Conservation (phyloP, 2,329 filamentous ascomycete genomes). For the Colletotrichum sp. region DNA sequence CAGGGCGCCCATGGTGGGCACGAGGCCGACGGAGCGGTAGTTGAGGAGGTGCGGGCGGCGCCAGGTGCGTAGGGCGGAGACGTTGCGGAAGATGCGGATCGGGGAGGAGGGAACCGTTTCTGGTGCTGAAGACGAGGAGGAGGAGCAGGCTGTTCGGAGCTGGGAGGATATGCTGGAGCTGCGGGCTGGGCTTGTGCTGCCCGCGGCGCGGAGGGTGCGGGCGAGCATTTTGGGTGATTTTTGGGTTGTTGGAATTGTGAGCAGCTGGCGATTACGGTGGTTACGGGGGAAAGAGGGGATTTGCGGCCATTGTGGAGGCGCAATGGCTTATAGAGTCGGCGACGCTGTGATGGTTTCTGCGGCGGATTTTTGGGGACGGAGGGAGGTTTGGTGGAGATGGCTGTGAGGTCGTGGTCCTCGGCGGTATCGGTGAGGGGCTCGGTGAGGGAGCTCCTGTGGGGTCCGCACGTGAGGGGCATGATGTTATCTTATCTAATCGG, state of each 20-base stretch:
- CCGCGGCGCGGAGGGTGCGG: constrained; percentile 20
- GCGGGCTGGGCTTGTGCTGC: neutral
- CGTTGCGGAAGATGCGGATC: constrained; percentile 78
- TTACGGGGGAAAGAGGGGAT: constrained; percentile 17
- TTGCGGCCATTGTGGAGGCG: constrained; percentile 35
- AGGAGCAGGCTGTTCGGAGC: constrained; percentile 24
- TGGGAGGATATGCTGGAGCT: neutral
- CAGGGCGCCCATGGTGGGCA: constrained; percentile 98
- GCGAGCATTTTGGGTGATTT: constrained; percentile 11
- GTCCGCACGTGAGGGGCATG: neutral
- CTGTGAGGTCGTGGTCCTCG: neutral
- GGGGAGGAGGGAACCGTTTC: constrained; percentile 60
- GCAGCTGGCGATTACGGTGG: neutral
- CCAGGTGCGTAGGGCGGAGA: constrained; percentile 73
- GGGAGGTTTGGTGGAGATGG: neutral
- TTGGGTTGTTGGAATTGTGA: neutral
- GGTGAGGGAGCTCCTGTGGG: constrained; percentile 17
- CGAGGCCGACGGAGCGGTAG: constrained; percentile 79
- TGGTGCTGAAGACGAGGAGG: constrained; percentile 22
- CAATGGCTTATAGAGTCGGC: constrained; percentile 30
- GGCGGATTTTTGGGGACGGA: constrained; percentile 49
- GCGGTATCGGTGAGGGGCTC: constrained; percentile 17
- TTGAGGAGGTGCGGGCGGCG: constrained; percentile 69
- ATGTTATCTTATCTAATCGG: neutral
- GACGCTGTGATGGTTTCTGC: constrained; percentile 53